Evolutionary conservation across 768 basidiomycete genomes (phyloP).

Genomic region (Phallus indusiatus): DNA sequence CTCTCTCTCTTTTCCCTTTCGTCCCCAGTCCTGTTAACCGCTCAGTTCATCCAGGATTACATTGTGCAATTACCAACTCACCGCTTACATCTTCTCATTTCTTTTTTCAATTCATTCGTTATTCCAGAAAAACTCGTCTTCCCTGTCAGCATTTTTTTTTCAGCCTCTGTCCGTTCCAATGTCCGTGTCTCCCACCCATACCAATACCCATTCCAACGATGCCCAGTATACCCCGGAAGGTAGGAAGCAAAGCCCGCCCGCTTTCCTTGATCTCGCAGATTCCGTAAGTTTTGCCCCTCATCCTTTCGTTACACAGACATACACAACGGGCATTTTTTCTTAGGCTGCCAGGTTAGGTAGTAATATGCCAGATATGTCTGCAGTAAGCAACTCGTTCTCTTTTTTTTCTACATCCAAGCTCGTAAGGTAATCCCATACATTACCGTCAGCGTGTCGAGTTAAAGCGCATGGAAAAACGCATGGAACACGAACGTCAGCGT

Average conservation of each 20-base stretch:
- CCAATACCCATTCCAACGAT: slow-evolving; percentile 8
- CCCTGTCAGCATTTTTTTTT: not conserved
- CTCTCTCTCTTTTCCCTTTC: not conserved
- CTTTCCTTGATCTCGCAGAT: slow-evolving; percentile 89
- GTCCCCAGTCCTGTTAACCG: not conserved
- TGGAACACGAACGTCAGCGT: slow-evolving; percentile 87
- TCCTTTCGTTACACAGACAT: slow-evolving; percentile 10
- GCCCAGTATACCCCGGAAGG: slow-evolving; percentile 39
- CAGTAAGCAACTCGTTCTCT: slow-evolving; percentile 42
- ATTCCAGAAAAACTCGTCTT: not conserved
- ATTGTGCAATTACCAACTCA: slow-evolving; percentile 9
- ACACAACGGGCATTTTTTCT: not conserved
- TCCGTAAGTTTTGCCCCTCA: slow-evolving; percentile 49
- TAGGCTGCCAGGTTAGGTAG: slow-evolving; percentile 77
- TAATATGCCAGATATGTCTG: slow-evolving; percentile 81
- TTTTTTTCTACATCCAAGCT: not conserved
- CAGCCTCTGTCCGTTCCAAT: not conserved
- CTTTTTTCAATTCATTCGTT: slow-evolving; percentile 2
- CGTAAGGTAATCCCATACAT: not conserved
- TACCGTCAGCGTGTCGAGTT: slow-evolving; percentile 68
- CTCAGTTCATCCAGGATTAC: not conserved
- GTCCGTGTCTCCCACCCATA: not conserved
- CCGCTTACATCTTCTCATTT: not conserved
- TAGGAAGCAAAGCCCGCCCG: slow-evolving; percentile 80
- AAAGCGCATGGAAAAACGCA: slow-evolving; percentile 48